Evolutionary conservation across 2,329 filamentous ascomycete species (phyloP).

Genomic region (Sporothrix euskadiensis): DNA sequence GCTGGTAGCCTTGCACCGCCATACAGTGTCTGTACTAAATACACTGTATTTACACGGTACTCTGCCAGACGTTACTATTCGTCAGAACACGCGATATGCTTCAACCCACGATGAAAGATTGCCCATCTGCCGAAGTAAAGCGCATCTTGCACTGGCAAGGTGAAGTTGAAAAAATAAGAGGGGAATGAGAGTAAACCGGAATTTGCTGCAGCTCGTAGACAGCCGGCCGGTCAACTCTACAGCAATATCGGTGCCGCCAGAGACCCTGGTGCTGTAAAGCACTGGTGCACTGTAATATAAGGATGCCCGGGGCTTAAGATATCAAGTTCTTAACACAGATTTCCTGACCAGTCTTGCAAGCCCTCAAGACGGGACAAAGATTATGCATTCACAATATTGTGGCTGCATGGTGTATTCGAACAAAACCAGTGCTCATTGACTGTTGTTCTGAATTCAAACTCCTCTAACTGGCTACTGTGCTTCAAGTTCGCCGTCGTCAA

Average conservation of each 20-base stretch:
- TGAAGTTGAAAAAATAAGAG: background rate
- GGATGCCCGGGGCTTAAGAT: background rate
- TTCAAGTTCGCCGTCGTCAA: background rate
- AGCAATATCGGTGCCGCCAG: background rate
- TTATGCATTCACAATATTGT: background rate
- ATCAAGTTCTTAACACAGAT: background rate
- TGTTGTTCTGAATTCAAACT: background rate
- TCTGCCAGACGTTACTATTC: background rate
- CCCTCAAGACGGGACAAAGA: background rate
- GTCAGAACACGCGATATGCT: background rate
- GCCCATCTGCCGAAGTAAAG: background rate
- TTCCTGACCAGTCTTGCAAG: background rate
- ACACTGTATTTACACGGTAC: background rate
- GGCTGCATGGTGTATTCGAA: background rate
- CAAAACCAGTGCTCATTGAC: background rate
- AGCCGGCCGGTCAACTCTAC: background rate
- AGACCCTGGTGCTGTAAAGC: background rate
- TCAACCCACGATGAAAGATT: too few species aligned
- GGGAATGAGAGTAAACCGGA: background rate
- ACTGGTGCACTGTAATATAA: background rate
- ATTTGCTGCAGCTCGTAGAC: background rate
- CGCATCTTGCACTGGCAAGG: background rate
- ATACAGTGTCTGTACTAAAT: background rate
- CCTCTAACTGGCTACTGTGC: background rate
- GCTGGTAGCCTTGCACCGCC: conserved; percentile 11